Evolutionary conservation across 495 filamentous ascomycete genomes (phyloP).

Genomic region (Xylaria flabelliformis): DNA sequence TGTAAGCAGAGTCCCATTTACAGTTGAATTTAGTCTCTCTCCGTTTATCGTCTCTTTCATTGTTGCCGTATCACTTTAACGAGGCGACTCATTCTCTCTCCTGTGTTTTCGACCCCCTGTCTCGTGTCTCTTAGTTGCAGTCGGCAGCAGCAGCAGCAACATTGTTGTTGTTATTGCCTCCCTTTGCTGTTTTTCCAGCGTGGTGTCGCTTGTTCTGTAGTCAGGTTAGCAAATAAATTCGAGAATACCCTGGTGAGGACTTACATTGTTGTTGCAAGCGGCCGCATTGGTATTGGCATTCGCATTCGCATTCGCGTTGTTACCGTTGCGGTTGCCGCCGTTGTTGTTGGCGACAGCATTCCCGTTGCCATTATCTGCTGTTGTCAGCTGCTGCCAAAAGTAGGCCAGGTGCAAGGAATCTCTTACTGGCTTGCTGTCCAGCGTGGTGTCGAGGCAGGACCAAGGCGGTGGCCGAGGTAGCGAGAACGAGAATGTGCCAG

Average conservation of each 20-base stretch:
- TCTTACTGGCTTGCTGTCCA: slow-evolving; percentile 32
- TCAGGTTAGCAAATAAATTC: slow-evolving; percentile 21
- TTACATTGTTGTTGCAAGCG: slow-evolving; percentile 27
- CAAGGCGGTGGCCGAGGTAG: slow-evolving; percentile 37
- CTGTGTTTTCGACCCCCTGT: not conserved
- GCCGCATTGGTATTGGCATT: slow-evolving; percentile 26
- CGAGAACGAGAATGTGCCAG: slow-evolving; percentile 37
- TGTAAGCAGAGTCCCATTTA: not conserved
- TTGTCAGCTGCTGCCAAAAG: not conserved
- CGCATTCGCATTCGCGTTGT: slow-evolving; percentile 11
- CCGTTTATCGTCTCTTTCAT: not conserved
- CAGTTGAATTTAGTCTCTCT: not conserved
- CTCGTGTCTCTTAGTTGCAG: slow-evolving; percentile 24
- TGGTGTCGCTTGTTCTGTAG: slow-evolving; percentile 38
- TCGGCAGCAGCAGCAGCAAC: slow-evolving; percentile 10
- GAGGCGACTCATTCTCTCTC: not conserved
- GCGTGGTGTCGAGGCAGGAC: slow-evolving; percentile 39
- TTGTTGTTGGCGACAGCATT: slow-evolving; percentile 25
- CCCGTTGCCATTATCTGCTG: slow-evolving; percentile 16
- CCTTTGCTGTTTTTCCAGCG: slow-evolving; percentile 30
- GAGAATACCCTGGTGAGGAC: not conserved
- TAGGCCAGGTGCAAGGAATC: not conserved
- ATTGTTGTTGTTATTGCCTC: slow-evolving; percentile 27
- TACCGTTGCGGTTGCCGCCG: slow-evolving; percentile 18
- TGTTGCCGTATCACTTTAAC: not conserved